Percentiles rank a stretch among this genome's conserved stretches.
These are phyloP conservation scores for Pythium utonaiense DNA, from an alignment of 352 stramenopile species.

Conservation along the genomic window DNA sequence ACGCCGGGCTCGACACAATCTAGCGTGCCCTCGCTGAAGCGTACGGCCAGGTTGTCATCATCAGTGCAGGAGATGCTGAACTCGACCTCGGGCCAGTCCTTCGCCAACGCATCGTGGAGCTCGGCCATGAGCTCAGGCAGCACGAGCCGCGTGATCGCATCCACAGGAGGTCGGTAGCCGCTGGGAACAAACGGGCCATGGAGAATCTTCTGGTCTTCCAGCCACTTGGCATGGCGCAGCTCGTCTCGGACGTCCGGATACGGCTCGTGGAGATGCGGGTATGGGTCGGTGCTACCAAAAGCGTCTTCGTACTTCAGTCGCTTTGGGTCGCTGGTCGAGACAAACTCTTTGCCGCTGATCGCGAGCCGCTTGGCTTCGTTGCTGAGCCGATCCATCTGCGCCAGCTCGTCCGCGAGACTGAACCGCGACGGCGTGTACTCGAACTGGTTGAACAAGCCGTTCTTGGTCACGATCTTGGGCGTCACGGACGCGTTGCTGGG, in stretches of 20 bases:
- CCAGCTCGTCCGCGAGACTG: slow-evolving; percentile 55
- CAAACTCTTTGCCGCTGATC: slow-evolving; percentile 72
- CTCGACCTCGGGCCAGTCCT: slow-evolving; percentile 58
- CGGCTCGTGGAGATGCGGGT: slow-evolving; percentile 67
- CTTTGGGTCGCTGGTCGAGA: slow-evolving; percentile 40
- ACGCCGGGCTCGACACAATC: slow-evolving; percentile 54
- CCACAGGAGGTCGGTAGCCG: slow-evolving; percentile 44
- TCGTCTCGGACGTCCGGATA: slow-evolving; percentile 56
- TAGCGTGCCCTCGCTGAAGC: slow-evolving; percentile 42
- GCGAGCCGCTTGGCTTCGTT: slow-evolving; percentile 63
- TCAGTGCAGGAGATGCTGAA: slow-evolving; percentile 51
- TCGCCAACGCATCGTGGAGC: slow-evolving; percentile 51
- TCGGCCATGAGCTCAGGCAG: slow-evolving; percentile 72
- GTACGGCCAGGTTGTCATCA: slow-evolving; percentile 62
- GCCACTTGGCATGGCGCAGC: slow-evolving; percentile 51
- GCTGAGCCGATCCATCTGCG: slow-evolving; percentile 58
- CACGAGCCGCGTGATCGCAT: slow-evolving; percentile 61
- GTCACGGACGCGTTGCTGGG: slow-evolving; percentile 19
- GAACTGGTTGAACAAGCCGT: slow-evolving; percentile 74
- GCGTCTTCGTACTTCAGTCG: slow-evolving; percentile 75
- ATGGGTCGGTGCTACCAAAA: slow-evolving; percentile 41
- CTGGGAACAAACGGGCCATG: slow-evolving; percentile 63
- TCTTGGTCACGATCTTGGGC: slow-evolving; percentile 55
- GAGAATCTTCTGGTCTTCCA: slow-evolving; percentile 75
- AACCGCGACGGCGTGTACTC: slow-evolving; percentile 76